phyloP scores from a whole-genome alignment of 2,329 filamentous ascomycete genomes.

The Colletotrichum zoysiae region DNA sequence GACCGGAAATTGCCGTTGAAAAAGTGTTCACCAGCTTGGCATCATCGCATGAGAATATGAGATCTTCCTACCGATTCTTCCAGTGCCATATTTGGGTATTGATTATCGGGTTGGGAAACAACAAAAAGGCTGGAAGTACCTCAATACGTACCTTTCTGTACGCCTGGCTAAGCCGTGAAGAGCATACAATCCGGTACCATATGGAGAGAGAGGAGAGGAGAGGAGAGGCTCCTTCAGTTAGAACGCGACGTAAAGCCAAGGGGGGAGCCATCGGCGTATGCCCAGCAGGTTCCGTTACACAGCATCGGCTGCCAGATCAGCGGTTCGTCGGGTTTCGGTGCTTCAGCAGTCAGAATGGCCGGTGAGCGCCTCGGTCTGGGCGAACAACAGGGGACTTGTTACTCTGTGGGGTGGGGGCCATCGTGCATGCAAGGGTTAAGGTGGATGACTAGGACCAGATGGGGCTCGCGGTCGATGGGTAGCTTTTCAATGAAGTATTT shows the following conservation, averaged over 20 bases:
- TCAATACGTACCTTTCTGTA: constrained; percentile 1
- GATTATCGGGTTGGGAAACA: neutral
- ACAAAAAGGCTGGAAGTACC: constrained; percentile 3
- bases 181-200: neutral
- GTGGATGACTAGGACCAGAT: constrained; percentile 7
- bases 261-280: constrained; percentile 3
- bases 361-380: constrained; percentile 36
- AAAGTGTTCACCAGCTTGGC: constrained; percentile 32
- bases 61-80: constrained; percentile 5
- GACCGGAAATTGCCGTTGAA: constrained; percentile 17
- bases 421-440: constrained; percentile 11
- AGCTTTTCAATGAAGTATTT: neutral
- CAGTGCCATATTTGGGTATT: constrained; percentile 1
- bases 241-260: constrained; percentile 1
- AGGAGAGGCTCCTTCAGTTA: neutral
- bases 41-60: constrained; percentile 32
- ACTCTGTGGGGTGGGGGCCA: constrained; percentile 29
- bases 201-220: no score
- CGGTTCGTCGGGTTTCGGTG: constrained; percentile 30
- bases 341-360: constrained; percentile 10
- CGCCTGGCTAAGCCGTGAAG: constrained; percentile 19
- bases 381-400: constrained; percentile 16
- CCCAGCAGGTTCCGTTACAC: constrained; percentile 23
- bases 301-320: constrained; percentile 33
- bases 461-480: constrained; percentile 25